Evolutionary conservation across 1,139 yeast genomes (phyloP).

Genomic region (Candida freyschussii): DNA sequence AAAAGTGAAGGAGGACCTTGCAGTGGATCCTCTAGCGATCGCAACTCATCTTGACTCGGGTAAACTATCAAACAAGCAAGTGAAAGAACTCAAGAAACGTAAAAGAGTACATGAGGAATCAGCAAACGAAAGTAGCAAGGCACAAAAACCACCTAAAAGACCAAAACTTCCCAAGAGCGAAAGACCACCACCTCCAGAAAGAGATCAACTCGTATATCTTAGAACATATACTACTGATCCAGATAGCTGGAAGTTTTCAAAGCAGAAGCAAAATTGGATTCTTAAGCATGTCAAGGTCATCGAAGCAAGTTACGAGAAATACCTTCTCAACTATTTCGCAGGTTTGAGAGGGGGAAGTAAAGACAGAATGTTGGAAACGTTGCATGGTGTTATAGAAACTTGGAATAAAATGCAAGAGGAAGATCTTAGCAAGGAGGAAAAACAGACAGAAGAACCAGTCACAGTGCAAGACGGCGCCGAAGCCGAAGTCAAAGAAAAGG

Average conservation of each 20-base stretch:
- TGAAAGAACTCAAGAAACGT: constrained; percentile 38
- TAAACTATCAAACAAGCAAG: constrained; percentile 41
- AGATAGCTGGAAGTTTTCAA: constrained; percentile 83
- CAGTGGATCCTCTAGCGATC: constrained; percentile 34
- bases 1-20: constrained; percentile 27
- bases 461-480: constrained; percentile 16
- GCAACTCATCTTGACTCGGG: constrained; percentile 43
- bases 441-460: constrained; percentile 11
- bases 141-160: constrained; percentile 64
- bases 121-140: constrained; percentile 21
- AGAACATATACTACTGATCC: constrained; percentile 58
- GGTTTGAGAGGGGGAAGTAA: constrained; percentile 75
- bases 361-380: constrained; percentile 50
- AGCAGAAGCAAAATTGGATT: constrained; percentile 93
- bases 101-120: constrained; percentile 20
- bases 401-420: constrained; percentile 48
- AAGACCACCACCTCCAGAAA: constrained; percentile 70
- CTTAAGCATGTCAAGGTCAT: constrained; percentile 58
- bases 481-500: constrained; percentile 16
- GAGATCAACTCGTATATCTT: constrained; percentile 75
- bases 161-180: constrained; percentile 70
- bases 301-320: constrained; percentile 52
- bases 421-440: constrained; percentile 30
- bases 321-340: constrained; percentile 52
- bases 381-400: constrained; percentile 40